A percentile compares a stretch with the other conserved stretches of the same genome.
Conservation (phyloP, 1,284 basidiomycete genomes). For the Ceratobasidium sp. region DNA sequence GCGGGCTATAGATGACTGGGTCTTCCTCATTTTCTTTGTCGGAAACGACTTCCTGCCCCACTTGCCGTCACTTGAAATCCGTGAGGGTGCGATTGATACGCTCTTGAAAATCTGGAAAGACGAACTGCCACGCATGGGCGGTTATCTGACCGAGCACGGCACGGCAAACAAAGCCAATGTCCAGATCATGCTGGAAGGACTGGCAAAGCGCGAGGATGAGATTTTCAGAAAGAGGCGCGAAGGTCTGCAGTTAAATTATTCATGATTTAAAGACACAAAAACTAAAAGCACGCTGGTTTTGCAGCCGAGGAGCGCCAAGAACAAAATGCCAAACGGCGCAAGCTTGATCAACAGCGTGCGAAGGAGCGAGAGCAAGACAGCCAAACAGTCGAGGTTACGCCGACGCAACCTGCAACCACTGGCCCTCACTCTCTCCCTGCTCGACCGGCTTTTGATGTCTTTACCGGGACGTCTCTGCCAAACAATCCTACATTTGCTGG, state of each 20-base stretch:
- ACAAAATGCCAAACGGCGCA: slow-evolving; percentile 86
- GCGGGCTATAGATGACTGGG: slow-evolving; percentile 99
- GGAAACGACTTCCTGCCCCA: slow-evolving; percentile 99
- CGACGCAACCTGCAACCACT: slow-evolving; percentile 33
- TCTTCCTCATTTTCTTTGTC: slow-evolving; percentile 99
- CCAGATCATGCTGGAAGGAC: slow-evolving; percentile 94
- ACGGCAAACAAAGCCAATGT: slow-evolving; percentile 86
- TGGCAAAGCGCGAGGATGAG: slow-evolving; percentile 92
- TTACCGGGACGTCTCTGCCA: slow-evolving; percentile 55
- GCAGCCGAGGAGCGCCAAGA: slow-evolving; percentile 94
- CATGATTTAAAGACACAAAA: not conserved
- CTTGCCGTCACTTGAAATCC: slow-evolving; percentile 96
- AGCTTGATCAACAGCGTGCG: slow-evolving; percentile 74
- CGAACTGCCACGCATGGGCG: slow-evolving; percentile 94
- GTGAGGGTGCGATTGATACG: slow-evolving; percentile 98
- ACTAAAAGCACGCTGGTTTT: slow-evolving; percentile 45
- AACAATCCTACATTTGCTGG: slow-evolving; percentile 64
- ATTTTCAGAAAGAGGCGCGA: slow-evolving; percentile 94
- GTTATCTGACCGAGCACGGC: slow-evolving; percentile 95
- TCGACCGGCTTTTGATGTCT: slow-evolving; percentile 68
- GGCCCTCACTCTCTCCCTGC: slow-evolving; percentile 66
- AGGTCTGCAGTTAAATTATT: slow-evolving; percentile 65
- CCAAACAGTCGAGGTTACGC: slow-evolving; percentile 33
- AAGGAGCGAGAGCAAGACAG: slow-evolving; percentile 58
- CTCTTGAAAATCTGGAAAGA: slow-evolving; percentile 95